Evolutionary conservation across 768 basidiomycete genomes (phyloP).

Genomic region (Agaricus subrufescens): DNA sequence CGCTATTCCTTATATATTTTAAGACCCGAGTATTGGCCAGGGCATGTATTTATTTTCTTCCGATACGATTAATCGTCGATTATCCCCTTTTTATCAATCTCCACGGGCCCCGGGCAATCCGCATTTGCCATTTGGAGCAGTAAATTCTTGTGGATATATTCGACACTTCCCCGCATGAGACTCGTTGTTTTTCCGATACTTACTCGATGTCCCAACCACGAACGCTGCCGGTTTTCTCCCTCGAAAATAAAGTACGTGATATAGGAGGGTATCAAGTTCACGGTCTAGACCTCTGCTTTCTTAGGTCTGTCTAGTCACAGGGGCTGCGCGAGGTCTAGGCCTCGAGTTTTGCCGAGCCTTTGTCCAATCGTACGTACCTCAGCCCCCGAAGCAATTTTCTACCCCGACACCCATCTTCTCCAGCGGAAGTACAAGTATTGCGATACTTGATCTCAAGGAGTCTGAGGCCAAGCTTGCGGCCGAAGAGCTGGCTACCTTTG

Average conservation of each 20-base stretch:
- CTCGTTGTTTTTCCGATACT: no score
- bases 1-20: conserved; percentile 11
- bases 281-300: neutral
- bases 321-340: conserved; percentile 88
- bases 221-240: conserved; percentile 72
- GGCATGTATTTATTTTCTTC: neutral
- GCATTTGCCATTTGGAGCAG: no score
- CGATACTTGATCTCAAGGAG: conserved; percentile 76
- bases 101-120: no score
- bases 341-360: conserved; percentile 90
- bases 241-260: conserved; percentile 61
- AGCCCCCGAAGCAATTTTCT: neutral
- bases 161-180: neutral
- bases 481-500: conserved; percentile 47
- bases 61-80: neutral
- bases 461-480: conserved; percentile 66
- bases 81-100: no score
- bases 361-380: conserved; percentile 63
- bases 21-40: neutral
- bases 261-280: neutral
- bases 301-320: conserved; percentile 89
- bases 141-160: no score
- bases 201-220: conserved; percentile 26
- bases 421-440: conserved; percentile 79
- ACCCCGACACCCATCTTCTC: neutral